Evolutionary conservation across 208 protist species (phyloP).

Genomic region (Leishmania aethiopica): DNA sequence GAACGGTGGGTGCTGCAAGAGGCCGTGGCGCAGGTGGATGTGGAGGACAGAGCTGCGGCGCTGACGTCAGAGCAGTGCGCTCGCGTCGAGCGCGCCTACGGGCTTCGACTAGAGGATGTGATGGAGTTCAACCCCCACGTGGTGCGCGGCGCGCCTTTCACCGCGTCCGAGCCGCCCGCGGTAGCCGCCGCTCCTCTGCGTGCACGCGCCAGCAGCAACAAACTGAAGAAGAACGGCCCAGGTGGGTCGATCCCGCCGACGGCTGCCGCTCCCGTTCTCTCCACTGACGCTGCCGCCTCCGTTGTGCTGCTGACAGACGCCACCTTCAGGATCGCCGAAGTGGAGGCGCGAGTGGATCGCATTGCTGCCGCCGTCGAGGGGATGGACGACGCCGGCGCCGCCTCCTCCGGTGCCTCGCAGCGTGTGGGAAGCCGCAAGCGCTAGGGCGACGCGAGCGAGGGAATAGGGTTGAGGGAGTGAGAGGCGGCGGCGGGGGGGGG

Average conservation of each 20-base stretch:
- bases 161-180: background rate
- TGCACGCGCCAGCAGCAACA: background rate
- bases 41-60: constrained; percentile 45
- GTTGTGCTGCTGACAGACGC: constrained; percentile 29
- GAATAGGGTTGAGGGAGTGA: no score
- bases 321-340: constrained; percentile 56
- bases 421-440: constrained; percentile 7
- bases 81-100: constrained; percentile 59
- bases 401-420: constrained; percentile 16
- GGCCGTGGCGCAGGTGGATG: constrained; percentile 26
- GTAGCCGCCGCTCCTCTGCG: background rate
- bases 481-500: background rate
- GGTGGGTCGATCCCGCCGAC: background rate
- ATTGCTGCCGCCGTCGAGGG: constrained; percentile 39
- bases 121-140: constrained; percentile 35
- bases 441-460: background rate
- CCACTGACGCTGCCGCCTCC: constrained; percentile 23
- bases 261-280: constrained; percentile 2
- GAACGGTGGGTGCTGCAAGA: constrained; percentile 25
- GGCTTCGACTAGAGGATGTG: constrained; percentile 45
- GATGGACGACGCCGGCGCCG: constrained; percentile 1
- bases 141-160: background rate
- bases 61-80: constrained; percentile 51
- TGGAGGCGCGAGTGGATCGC: constrained; percentile 56
- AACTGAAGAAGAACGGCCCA: constrained; percentile 2